A percentile compares a stretch with the other conserved stretches of the same genome.
These are phyloP conservation scores for Quercus glauca DNA, from an alignment of 306 rosid species.

Conservation along the genomic window DNA sequence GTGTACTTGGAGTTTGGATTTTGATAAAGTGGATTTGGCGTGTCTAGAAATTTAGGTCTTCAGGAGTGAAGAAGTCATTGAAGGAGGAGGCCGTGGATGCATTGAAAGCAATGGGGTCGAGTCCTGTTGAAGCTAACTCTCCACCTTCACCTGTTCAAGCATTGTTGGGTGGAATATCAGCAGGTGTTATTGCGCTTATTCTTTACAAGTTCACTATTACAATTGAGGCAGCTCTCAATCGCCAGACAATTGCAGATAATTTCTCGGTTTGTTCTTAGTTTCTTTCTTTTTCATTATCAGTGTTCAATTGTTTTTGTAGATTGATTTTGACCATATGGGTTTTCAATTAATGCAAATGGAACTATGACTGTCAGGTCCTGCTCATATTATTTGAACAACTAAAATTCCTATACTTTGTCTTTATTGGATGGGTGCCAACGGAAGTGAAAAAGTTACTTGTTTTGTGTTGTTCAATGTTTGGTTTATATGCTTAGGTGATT, in stretches of 20 bases:
- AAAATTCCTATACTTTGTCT: neutral
- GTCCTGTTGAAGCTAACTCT: constrained; percentile 48
- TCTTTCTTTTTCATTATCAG: neutral
- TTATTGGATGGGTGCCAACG: neutral
- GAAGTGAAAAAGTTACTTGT: neutral
- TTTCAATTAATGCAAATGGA: neutral
- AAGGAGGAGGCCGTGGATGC: constrained; percentile 81
- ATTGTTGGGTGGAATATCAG: constrained; percentile 78
- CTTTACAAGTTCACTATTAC: constrained; percentile 82
- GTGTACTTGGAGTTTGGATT: constrained; percentile 2
- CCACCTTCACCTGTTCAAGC: constrained; percentile 80
- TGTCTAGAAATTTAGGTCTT: constrained; percentile 80
- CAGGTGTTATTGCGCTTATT: constrained; percentile 75
- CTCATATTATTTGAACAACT: neutral
- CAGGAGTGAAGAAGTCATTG: constrained; percentile 63
- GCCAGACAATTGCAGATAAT: constrained; percentile 76
- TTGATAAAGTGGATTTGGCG: constrained; percentile 36
- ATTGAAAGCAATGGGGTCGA: constrained; percentile 65
- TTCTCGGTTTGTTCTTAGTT: constrained; percentile 59
- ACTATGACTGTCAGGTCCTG: neutral
- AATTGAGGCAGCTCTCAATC: constrained; percentile 75
- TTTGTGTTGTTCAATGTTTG: neutral
- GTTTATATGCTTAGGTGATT: neutral
- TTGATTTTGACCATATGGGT: neutral
- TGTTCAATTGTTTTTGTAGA: constrained; percentile 3